phyloP scores from a whole-genome alignment of 2,329 filamentous ascomycete genomes.

The Aspergillus bombycis region DNA sequence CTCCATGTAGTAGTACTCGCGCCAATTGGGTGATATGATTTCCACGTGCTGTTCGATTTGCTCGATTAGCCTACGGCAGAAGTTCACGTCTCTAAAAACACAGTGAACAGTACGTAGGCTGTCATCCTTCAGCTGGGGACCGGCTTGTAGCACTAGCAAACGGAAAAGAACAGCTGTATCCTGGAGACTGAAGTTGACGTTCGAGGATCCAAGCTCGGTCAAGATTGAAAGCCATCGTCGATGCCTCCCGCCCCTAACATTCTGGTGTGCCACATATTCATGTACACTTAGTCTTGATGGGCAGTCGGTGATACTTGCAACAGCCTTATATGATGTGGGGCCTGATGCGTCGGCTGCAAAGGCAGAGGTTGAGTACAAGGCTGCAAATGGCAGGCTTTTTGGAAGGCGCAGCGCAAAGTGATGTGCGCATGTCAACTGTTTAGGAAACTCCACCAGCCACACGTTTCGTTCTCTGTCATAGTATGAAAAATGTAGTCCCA shows the following conservation, averaged over 20 bases:
- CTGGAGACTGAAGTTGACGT: constrained; percentile 63
- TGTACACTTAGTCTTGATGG: constrained; percentile 51
- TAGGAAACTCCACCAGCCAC: constrained; percentile 43
- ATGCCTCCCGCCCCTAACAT: constrained; percentile 47
- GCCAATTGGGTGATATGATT: constrained; percentile 58
- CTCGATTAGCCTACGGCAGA: constrained; percentile 53
- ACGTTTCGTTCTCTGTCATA: constrained; percentile 45
- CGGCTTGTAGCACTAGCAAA: constrained; percentile 59
- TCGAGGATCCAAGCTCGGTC: constrained; percentile 54
- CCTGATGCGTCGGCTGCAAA: constrained; percentile 36
- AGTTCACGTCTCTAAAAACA: constrained; percentile 53
- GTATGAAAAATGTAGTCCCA: constrained; percentile 52
- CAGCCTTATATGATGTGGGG: constrained; percentile 55
- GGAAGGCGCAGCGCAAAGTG: constrained; percentile 48
- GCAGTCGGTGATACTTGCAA: constrained; percentile 52
- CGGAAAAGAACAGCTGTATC: constrained; percentile 54
- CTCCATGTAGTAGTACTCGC: constrained; percentile 63
- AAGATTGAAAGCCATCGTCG: constrained; percentile 55
- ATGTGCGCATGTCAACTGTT: constrained; percentile 48
- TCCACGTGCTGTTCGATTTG: constrained; percentile 54
- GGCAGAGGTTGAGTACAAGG: constrained; percentile 26
- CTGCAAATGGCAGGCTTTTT: constrained; percentile 38
- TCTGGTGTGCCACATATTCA: constrained; percentile 54
- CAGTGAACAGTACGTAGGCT: constrained; percentile 52
- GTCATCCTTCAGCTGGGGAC: constrained; percentile 46